Conservation (phyloP, 257 asterid genomes). For the Mitragyna speciosa region DNA sequence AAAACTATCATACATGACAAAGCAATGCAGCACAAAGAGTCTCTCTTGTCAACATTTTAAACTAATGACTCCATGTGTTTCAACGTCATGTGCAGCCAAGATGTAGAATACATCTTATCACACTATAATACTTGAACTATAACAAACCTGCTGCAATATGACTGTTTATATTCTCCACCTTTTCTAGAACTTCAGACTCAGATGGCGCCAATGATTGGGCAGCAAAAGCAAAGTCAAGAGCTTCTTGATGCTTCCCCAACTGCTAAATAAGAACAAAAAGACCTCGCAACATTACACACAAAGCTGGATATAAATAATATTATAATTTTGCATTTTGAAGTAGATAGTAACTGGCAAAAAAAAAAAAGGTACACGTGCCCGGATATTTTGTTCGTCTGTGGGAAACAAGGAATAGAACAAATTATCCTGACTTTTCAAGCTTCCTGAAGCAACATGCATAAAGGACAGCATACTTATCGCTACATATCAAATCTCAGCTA, state of each 20-base stretch:
- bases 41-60: not conserved
- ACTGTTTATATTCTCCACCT: constrained; percentile 63
- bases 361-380: not conserved
- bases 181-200: constrained; percentile 58
- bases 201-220: constrained; percentile 66
- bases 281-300: not conserved
- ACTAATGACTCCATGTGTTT: not conserved
- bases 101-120: not conserved
- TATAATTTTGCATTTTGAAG: not conserved
- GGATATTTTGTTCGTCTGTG: not conserved
- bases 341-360: not conserved
- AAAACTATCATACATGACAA: not conserved
- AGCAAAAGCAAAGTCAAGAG: constrained; percentile 75
- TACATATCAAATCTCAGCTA: not conserved
- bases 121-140: not conserved
- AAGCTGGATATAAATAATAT: not conserved
- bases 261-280: constrained; percentile 31
- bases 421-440: not conserved
- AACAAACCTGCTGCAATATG: constrained; percentile 67
- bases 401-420: not conserved
- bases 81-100: not conserved
- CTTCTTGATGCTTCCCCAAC: constrained; percentile 81
- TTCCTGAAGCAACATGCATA: not conserved
- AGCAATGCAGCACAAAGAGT: not conserved
- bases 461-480: not conserved